Conservation (phyloP, 306 rosid species). For the Gastrolobium villosum region DNA sequence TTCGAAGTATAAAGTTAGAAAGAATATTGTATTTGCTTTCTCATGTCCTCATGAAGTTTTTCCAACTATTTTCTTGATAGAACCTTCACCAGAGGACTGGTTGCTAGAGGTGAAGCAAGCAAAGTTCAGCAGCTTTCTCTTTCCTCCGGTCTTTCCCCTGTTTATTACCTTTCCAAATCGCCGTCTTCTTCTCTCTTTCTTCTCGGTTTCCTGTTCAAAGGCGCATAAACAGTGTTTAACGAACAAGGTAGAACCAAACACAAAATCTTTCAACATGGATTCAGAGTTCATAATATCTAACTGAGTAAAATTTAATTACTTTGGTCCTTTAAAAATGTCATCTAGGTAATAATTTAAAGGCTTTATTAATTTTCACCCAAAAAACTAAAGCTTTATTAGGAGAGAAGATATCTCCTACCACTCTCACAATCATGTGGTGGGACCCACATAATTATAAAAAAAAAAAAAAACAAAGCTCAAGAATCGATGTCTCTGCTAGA, state of each 20-base stretch:
- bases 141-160: constrained; percentile 38
- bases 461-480: too few species aligned
- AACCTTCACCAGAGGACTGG: background rate
- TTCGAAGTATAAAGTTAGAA: background rate
- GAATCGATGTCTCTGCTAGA: too few species aligned
- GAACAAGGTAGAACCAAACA: background rate
- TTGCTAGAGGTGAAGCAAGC: constrained; percentile 31
- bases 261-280: background rate
- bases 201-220: constrained; percentile 39
- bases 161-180: constrained; percentile 41
- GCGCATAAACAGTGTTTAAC: background rate
- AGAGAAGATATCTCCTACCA: too few species aligned
- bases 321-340: background rate
- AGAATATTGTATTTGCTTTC: background rate
- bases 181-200: constrained; percentile 50
- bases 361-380: too few species aligned
- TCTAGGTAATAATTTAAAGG: too few species aligned
- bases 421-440: too few species aligned
- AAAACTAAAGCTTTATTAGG: too few species aligned
- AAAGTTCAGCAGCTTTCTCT: constrained; percentile 37
- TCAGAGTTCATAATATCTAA: background rate
- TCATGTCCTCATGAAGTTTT: constrained; percentile 28
- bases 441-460: too few species aligned
- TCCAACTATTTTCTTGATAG: constrained; percentile 18
- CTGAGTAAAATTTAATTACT: background rate